These are phyloP conservation scores for Chloropicon primus DNA, from an alignment of 139 green algal species.

Conservation along the genomic window DNA sequence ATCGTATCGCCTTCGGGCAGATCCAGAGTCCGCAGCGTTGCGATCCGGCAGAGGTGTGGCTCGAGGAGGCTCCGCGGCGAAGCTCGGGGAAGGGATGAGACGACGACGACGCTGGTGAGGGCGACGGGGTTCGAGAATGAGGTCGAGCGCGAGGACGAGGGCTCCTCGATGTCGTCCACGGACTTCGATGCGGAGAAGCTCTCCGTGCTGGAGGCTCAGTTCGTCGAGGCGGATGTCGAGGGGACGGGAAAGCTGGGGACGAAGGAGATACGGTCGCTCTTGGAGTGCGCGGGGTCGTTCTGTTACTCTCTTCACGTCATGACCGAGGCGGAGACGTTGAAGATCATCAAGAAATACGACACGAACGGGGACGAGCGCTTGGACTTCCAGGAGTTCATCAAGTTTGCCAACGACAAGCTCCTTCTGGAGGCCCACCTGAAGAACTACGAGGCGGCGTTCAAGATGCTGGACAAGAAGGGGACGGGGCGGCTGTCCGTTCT, in stretches of 20 bases:
- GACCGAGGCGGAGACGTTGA: not conserved
- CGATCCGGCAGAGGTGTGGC: no score
- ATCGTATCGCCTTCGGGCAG: no score
- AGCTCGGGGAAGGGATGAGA: no score
- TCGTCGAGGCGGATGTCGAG: not conserved
- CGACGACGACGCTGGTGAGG: no score
- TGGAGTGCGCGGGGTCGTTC: not conserved
- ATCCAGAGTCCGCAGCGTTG: no score
- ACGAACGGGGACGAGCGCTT: not conserved
- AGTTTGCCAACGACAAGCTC: not conserved
- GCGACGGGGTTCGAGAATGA: no score
- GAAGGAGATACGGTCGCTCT: not conserved
- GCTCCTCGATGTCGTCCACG: not conserved
- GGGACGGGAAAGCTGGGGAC: not conserved
- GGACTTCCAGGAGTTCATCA: not conserved
- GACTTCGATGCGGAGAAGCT: not conserved
- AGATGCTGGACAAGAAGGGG: slow-evolving; percentile 27
- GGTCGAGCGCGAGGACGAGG: no score
- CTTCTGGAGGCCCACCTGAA: slow-evolving; percentile 53
- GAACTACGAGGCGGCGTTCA: slow-evolving; percentile 59
- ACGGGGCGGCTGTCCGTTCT: slow-evolving; percentile 27
- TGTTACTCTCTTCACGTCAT: not conserved
- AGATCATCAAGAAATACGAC: not conserved
- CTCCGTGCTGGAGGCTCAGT: not conserved
- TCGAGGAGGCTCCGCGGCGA: no score